These are phyloP conservation scores for Trebouxia sp. DNA, from an alignment of 139 green algal genomes.

Conservation along the genomic window DNA sequence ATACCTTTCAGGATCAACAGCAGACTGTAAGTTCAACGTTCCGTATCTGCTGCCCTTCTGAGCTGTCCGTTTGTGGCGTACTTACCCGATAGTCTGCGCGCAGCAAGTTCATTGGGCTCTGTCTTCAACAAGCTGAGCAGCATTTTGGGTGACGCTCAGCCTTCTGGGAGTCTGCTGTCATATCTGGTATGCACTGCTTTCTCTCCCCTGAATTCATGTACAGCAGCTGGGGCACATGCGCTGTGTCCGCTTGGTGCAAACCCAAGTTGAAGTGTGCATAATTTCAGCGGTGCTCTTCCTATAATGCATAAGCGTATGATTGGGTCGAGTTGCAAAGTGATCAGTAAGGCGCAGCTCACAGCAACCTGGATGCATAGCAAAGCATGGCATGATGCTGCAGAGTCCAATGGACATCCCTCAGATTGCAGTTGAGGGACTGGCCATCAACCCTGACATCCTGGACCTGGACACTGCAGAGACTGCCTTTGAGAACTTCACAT, in stretches of 20 bases:
- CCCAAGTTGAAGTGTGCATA: neutral
- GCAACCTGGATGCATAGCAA: neutral
- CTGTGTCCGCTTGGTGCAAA: neutral
- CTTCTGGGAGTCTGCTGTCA: neutral
- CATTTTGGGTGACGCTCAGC: neutral
- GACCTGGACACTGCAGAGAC: constrained; percentile 18
- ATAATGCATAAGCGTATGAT: too few species aligned
- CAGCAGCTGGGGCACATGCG: neutral
- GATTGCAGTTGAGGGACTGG: neutral
- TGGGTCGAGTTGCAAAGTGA: too few species aligned
- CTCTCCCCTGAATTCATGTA: neutral
- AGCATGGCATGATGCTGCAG: neutral
- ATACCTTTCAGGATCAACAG: neutral
- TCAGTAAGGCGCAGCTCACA: too few species aligned
- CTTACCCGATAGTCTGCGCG: too few species aligned
- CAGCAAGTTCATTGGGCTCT: constrained; percentile 11
- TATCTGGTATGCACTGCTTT: neutral
- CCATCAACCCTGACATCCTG: constrained; percentile 25
- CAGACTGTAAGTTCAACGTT: constrained; percentile 24
- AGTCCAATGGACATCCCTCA: constrained; percentile 18
- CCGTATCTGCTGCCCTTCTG: too few species aligned
- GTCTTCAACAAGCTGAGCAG: constrained; percentile 11
- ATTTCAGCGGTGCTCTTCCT: too few species aligned
- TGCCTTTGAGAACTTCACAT: constrained; percentile 1
- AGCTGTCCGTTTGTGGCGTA: too few species aligned